Evolutionary conservation across 2,329 filamentous ascomycete genomes (phyloP).

Genomic region (Sporothrix mexicana): DNA sequence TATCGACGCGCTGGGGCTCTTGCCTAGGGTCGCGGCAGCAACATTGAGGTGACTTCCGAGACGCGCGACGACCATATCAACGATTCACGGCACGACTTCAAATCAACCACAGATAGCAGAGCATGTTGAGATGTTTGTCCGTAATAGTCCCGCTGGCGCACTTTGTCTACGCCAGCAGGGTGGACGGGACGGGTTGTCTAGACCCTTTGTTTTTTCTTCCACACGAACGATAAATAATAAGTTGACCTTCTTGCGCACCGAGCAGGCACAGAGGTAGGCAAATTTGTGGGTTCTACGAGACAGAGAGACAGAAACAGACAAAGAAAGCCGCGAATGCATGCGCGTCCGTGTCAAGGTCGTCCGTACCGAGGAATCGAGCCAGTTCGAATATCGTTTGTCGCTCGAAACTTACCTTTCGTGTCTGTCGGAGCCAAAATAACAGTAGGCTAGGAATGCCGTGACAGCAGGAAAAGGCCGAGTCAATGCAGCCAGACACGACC

Average conservation of each 20-base stretch:
- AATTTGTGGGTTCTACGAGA: slow-evolving; percentile 46
- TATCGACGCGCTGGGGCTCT: neutral
- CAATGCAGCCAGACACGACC: neutral
- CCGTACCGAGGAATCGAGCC: neutral
- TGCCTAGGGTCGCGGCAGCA: neutral
- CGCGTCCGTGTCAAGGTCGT: neutral
- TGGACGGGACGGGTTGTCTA: slow-evolving; percentile 73
- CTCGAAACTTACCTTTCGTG: neutral
- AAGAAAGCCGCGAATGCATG: neutral
- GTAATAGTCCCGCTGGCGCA: slow-evolving; percentile 69
- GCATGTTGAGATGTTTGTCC: slow-evolving; percentile 57
- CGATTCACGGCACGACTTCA: neutral
- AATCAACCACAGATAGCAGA: neutral
- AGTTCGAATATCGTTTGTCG: neutral
- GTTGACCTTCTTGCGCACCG: slow-evolving; percentile 65
- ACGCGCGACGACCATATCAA: neutral
- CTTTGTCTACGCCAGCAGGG: slow-evolving; percentile 63
- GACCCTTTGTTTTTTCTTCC: slow-evolving; percentile 67
- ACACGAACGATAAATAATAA: slow-evolving; percentile 63
- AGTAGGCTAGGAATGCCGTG: neutral
- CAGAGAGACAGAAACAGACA: neutral
- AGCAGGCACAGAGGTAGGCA: slow-evolving; percentile 66
- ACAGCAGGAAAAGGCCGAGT: neutral
- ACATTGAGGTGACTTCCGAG: neutral
- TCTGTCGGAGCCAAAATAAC: neutral